Base-by-base conservation (phyloP, 768 basidiomycete genomes). In the Naganishia randhawae region DNA sequence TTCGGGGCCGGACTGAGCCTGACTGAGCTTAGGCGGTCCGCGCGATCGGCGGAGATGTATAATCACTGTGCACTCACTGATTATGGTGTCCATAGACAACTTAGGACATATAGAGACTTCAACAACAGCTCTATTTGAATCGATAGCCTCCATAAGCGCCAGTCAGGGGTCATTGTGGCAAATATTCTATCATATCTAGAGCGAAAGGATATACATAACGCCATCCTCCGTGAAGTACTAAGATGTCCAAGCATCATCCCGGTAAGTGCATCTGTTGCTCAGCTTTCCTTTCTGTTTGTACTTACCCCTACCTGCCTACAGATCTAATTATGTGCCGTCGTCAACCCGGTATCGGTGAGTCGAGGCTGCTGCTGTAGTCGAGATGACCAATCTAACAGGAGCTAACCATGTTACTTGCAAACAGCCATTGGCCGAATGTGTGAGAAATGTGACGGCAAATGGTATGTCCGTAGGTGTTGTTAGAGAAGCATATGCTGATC, bases 361-460 rank as follows among this genome's bases (percentile, higher is more conserved):
- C 11, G 19, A 6, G 7, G 25, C 51, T 17, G 13, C 14, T 17
- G 27, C 3, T 29, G 14, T 14, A 1, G n/a, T n/a, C n/a, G n/a
- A n/a, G 10, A 8, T 17, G 39, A 65, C 31, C 2, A 4, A 14
- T 29, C 22, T 50, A 5, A 31, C 9, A 9, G 29, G 8, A 25
- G 27, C n/a, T 29, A 29, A 31, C 6, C 19, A 8, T 14, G 13
- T 39, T 1, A 37, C n/a, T 45, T 63, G 1, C 41, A 39, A 29
- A 39, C 37, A 96, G 96, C 96, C 53, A 96, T 98, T 74, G 96
- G 96, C 48, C 90, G 96, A 74, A 85, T 97, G 62, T 99, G 96
- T 81, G 96, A 99, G 82, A 97, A 97, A 80, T 97, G 94, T 76
- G 96, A 99, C 78, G 96, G 96, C 61, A 98, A 98, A 87, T 99